Evolutionary conservation across 2,329 filamentous ascomycete genomes (phyloP), one percentile per base, ranked within the genome.

Genomic region (Pyrenophora seminiperda): DNA sequence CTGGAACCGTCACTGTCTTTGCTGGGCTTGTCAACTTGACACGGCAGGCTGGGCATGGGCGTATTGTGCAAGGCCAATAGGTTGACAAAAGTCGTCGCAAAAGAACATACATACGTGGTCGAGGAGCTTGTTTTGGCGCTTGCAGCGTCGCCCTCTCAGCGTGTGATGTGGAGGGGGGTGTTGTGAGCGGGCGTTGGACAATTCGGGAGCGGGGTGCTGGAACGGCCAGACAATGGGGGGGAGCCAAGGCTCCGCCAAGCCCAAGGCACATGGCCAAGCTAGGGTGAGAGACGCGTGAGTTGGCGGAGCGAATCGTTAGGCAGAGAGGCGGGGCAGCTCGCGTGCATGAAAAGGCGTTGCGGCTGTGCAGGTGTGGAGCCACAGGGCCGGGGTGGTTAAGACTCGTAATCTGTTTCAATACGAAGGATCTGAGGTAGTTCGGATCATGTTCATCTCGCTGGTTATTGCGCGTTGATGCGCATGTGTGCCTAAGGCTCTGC

Each of bases 341-440:
- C 24, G 34, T 63, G 63, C 63, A 62, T 66, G n/a, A 59, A 60
- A 38, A 52, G 65, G 66, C 66, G 62, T 56, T 58, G 67, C 67
- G 67, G 66, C 67, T 68, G 65, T 68, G 67, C 53, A 58, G 47
- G 46, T 43, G 31, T 50, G 50, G 62, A 38, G 48, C 18, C n/a
- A 24, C 31, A 24, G 50, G 44, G 43, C 54, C 57, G 42, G 58
- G 36, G 38, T 47, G 29, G 37, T 30, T 47, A 48, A 57, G 56
- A 62, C 58, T 47, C 39, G 52, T 41, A 30, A 54, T 46, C 45
- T 43, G 37, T 24, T n/a, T 20, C 22, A 27, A 14, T 32, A 20
- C 40, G 44, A 44, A 30, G 44, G 37, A 40, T 41, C 44, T 41
- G 45, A 38, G 24, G n/a, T n/a, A n/a, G 32, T 24, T 30, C 29